phyloP scores from a whole-genome alignment of 768 basidiomycete species.

The Naganishia randhawae region DNA sequence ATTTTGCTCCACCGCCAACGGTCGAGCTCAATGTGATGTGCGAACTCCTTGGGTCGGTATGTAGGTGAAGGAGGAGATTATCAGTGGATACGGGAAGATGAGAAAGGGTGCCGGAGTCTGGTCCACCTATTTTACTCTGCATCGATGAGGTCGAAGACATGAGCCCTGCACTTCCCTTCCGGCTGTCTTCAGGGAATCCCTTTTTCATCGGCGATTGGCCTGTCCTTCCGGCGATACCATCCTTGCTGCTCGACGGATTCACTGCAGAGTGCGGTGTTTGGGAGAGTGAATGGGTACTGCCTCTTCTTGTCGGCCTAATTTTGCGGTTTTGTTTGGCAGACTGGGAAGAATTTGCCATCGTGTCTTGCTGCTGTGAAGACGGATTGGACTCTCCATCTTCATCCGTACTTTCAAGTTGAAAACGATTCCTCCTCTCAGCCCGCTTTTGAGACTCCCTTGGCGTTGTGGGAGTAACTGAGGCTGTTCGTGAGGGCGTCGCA shows the following conservation, averaged over 20 bases:
- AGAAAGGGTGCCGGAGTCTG: not conserved
- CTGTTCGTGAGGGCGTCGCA: not conserved
- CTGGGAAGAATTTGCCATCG: not conserved
- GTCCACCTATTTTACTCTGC: not conserved
- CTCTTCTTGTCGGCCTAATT: constrained; percentile 17
- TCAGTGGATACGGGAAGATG: constrained; percentile 36
- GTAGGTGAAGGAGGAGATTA: constrained; percentile 46
- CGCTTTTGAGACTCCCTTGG: not conserved
- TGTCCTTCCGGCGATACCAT: not conserved
- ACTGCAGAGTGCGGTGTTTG: not conserved
- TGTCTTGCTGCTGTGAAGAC: not conserved
- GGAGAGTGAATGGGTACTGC: not conserved
- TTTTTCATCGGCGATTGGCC: constrained; percentile 7
- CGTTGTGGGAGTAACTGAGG: constrained; percentile 8
- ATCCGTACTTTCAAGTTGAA: not conserved
- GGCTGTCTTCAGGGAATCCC: not conserved
- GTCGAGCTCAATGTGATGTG: constrained; percentile 42
- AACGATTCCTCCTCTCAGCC: not conserved
- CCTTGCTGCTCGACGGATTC: not conserved
- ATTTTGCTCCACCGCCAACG: constrained; percentile 5
- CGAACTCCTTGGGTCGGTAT: constrained; percentile 45
- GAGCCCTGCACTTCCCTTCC: not conserved
- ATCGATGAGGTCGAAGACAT: not conserved
- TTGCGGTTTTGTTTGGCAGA: constrained; percentile 5
- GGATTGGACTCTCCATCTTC: not conserved